Base-by-base conservation (phyloP, 2,329 filamentous ascomycete genomes). In the Exophiala phaeomuriformis region DNA sequence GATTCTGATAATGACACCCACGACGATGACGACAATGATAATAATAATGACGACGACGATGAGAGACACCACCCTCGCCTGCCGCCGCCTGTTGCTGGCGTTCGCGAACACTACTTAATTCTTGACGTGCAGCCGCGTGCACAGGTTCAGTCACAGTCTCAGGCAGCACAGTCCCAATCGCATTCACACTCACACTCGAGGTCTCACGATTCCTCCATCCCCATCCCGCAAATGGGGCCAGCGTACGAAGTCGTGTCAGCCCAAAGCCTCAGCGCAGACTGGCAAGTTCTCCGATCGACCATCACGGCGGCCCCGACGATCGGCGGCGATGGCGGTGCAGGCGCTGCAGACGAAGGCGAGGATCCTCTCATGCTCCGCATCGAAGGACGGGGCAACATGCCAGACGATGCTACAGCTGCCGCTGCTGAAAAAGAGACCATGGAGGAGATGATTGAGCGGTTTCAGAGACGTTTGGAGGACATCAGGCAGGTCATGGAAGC, bases 231-330 rank as follows among this genome's bases (percentile, higher is more conserved):
- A 41, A 27, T 41, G 12, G 39, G 39, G 39, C 12, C 39, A 27
- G 39, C 39, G 5, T 73, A 70, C 50, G 73, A 70, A 1, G 80
- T 97, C 0, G 73, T 79, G 0, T 82, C 81, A 52, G 85, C 87
- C 1, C 82, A 85, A 40, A 90, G 85, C 57, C 72, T 96, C 8
- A 86, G 82, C 5, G 73, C 83, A 0, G 80, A 85, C 47, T 97
- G 91, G 84, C 82, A 85, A 63, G 75, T 85, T 9, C 71, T 81
- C 33, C 70, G 71, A 10, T 77, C 78, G 0, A 70, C 70, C 6
- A 69, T 86, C 6, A 71, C 72, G 5, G 73, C 75, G 6, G 84
- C 84, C 10, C 84, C 84, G 1, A 84, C 80, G 1, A 86, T 82
- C 66, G 79, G 80, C 41, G 75, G 74, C 78, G 2, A 85, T 27